These are phyloP conservation scores for Sugiyamaella chiloensis DNA, from an alignment of 805 yeast genomes.

Conservation along the genomic window DNA sequence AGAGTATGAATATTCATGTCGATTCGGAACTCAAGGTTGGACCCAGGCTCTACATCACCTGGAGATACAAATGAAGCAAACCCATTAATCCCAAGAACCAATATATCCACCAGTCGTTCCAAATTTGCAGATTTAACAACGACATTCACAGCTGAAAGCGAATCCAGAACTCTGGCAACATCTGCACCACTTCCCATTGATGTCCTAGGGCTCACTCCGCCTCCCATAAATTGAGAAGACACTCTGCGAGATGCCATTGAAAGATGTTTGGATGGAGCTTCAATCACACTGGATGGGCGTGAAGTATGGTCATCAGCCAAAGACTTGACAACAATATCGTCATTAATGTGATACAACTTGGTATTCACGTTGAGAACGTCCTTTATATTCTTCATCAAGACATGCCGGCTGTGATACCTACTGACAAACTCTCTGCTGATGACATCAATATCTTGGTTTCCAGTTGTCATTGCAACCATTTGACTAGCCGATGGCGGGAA, in stretches of 20 bases:
- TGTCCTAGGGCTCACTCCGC: slow-evolving; percentile 8
- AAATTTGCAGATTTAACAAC: slow-evolving; percentile 67
- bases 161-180: slow-evolving; percentile 1
- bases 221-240: slow-evolving; percentile 8
- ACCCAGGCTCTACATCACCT: slow-evolving; percentile 20
- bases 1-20: slow-evolving; percentile 62
- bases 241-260: slow-evolving; percentile 32
- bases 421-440: slow-evolving; percentile 35
- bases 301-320: slow-evolving; percentile 37
- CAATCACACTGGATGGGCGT: slow-evolving; percentile 48
- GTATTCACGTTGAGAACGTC: slow-evolving; percentile 64
- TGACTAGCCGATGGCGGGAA: slow-evolving; percentile 34
- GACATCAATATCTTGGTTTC: slow-evolving; percentile 45
- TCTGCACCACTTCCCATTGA: slow-evolving; percentile 6
- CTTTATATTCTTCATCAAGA: slow-evolving; percentile 52
- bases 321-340: slow-evolving; percentile 59
- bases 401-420: slow-evolving; percentile 39
- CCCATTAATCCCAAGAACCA: slow-evolving; percentile 67
- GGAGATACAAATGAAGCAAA: slow-evolving; percentile 40
- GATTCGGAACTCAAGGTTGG: slow-evolving; percentile 43
- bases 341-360: slow-evolving; percentile 52
- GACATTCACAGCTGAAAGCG: slow-evolving; percentile 35
- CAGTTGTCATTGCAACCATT: slow-evolving; percentile 39
- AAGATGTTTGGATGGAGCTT: slow-evolving; percentile 43
- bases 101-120: slow-evolving; percentile 72